These are phyloP conservation scores for Sabuloglossum arenarium DNA, from an alignment of 495 filamentous ascomycete genomes.

Conservation along the genomic window DNA sequence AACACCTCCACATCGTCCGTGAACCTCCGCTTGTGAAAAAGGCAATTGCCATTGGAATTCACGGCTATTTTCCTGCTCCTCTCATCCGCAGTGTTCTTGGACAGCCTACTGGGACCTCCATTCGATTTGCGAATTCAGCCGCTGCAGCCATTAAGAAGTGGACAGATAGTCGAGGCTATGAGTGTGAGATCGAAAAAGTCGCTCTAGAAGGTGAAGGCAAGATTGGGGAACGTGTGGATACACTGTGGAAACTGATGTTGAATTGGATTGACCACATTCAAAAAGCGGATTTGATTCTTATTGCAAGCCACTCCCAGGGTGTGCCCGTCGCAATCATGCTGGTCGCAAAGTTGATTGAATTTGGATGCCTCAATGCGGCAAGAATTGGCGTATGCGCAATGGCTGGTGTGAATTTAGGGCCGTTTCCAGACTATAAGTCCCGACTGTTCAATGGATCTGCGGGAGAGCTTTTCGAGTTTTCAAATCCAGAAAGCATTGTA, in stretches of 20 bases:
- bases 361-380: constrained; percentile 46
- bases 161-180: constrained; percentile 44
- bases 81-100: constrained; percentile 72
- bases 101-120: constrained; percentile 86
- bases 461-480: constrained; percentile 84
- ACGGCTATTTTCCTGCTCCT: constrained; percentile 80
- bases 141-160: constrained; percentile 68
- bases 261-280: constrained; percentile 90
- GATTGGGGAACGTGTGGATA: constrained; percentile 71
- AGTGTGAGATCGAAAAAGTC: constrained; percentile 63
- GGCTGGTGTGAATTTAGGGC: constrained; percentile 87
- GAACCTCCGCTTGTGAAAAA: constrained; percentile 52
- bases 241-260: constrained; percentile 80
- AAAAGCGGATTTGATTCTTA: constrained; percentile 66
- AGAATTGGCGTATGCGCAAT: constrained; percentile 73
- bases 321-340: constrained; percentile 88
- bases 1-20: constrained; percentile 51
- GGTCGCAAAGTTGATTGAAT: constrained; percentile 73
- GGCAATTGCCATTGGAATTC: constrained; percentile 81
- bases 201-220: constrained; percentile 96
- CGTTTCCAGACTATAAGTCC: constrained; percentile 71
- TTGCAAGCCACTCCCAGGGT: constrained; percentile 88
- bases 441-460: constrained; percentile 71
- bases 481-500: constrained; percentile 52
- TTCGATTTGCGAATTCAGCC: constrained; percentile 77